Evolutionary conservation across 2,329 filamentous ascomycete species (phyloP).

Genomic region (Stagonosporopsis chrysanthemi): DNA sequence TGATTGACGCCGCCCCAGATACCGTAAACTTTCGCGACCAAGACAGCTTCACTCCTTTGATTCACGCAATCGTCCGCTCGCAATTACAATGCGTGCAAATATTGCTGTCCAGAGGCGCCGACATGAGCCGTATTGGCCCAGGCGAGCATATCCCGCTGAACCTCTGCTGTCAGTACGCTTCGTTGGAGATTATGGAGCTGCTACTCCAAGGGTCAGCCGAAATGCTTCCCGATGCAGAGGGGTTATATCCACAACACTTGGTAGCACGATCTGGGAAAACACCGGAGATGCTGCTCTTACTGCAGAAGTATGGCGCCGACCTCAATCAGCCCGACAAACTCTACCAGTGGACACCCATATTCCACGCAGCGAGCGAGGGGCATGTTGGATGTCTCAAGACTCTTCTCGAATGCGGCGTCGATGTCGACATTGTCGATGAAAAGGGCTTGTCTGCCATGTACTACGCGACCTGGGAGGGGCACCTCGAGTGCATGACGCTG

Average conservation of each 20-base stretch:
- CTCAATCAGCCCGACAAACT: constrained; percentile 93
- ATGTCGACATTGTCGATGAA: constrained; percentile 84
- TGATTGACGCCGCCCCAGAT: constrained; percentile 72
- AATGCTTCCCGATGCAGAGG: constrained; percentile 93
- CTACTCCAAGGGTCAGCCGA: constrained; percentile 80
- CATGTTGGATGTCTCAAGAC: constrained; percentile 87
- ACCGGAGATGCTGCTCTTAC: constrained; percentile 77
- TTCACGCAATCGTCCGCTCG: constrained; percentile 92
- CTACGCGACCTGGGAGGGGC: constrained; percentile 97
- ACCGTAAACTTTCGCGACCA: constrained; percentile 91
- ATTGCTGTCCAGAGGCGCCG: constrained; percentile 78
- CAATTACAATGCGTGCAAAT: constrained; percentile 81
- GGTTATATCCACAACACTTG: constrained; percentile 94
- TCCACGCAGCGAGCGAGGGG: constrained; percentile 95
- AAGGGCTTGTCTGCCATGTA: constrained; percentile 95
- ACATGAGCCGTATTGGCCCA: constrained; percentile 84
- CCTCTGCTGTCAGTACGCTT: constrained; percentile 92
- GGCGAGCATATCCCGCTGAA: constrained; percentile 94
- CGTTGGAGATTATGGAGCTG: constrained; percentile 81
- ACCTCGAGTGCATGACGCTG: constrained; percentile 91
- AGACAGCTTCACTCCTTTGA: constrained; percentile 95
- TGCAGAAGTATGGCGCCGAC: constrained; percentile 87
- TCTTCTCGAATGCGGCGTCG: constrained; percentile 78
- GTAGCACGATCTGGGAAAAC: constrained; percentile 88
- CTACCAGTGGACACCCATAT: constrained; percentile 95